Evolutionary conservation across 331 rosid species (phyloP), one percentile per base, ranked within the genome.

Genomic region (Cydonia oblonga): DNA sequence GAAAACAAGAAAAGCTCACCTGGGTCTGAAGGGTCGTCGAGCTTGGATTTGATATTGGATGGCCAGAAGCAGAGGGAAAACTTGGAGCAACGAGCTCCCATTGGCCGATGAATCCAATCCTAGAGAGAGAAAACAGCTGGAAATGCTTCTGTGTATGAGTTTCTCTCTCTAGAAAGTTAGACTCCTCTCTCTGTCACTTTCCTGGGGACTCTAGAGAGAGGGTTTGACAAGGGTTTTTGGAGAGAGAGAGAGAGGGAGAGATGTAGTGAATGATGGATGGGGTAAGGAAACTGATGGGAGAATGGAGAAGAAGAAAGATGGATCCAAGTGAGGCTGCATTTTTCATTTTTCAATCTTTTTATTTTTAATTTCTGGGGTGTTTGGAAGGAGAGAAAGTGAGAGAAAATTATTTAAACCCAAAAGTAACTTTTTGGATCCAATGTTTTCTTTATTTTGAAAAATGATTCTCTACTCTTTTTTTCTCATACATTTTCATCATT

Each of bases 21-120:
- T 71, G 75, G 79, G 68, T 83, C 88, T 30, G 96, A 87, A 58
- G 81, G 74, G 71, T 85, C 87, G 23, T 83, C 79, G 79, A 82
- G 88, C 78, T 85, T 87, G 69, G 97, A 85, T 78, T 91, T 87
- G 90, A 84, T 74, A 68, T 81, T 77, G 20, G 93, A 91, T 18
- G 96, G 85, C 88, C 97, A 91, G 84, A 92, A 95, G 64, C 97
- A 95, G 16, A 87, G 83, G 60, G 96, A 81, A 56, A 85, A 75
- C 74, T 83, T 95, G 76, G 99, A 95, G 89, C 97, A 95, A 75
- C 96, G 90, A 88, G 75, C 93, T 82, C 99, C 99, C 99, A 95
- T 95, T 81, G 84, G 83, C 70, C 44, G 66, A 74, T 67, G 67
- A 23, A 63, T 20, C 54, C 64, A 86, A 75, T 66, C 38, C 61